Base-by-base conservation (phyloP, 2,329 filamentous ascomycete species). In the Westerdykella sp. region DNA sequence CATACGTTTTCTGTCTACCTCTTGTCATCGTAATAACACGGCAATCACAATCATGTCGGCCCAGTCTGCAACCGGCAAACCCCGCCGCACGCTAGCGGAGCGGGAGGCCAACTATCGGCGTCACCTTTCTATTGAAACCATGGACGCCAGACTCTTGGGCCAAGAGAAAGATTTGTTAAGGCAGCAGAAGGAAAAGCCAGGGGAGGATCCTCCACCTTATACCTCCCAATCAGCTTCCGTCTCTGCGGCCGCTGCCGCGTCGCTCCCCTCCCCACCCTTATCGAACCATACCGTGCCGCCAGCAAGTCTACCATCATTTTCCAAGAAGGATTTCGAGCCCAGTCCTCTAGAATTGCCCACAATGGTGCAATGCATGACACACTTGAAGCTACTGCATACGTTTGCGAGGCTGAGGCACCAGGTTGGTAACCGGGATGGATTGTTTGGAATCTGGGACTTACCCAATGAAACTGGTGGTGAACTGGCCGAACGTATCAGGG, bases 361-460 rank as follows among this genome's bases (percentile, higher is more conserved):
- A 1, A 62, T 63, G 5, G 74, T 82, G 46, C 74, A 80, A 34
- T 87, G 83, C 50, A 75, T 87, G 16, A 83, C 79, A 1, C 87
- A 93, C 60, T 73, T 91, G 22, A 87, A 87, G 60, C 71, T 91
- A 1, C 72, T 91, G 1, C 77, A 80, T 41, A 78, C 81, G 9
- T 75, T 91, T 44, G 77, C 85, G 50, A 73, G 73, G 28, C 67
- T 91, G 42, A 83, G 82, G 48, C 80, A 87, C 45, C 75, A 79
- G 14, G 66, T 89, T 14, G 82, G 81, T 5, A 81, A 78, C 42
- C 77, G 69, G 0, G 80, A 88, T 53, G 81, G 81, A 0, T 68
- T 89, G 1, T 90, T 82, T 65, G 77, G 76, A 2, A 72, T 89
- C 39, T 34, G 25, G 25, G 25, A 28, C 11, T 28, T 28, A 12